phyloP scores from a whole-genome alignment of 257 asterid genomes.

The Eucommia ulmoides region DNA sequence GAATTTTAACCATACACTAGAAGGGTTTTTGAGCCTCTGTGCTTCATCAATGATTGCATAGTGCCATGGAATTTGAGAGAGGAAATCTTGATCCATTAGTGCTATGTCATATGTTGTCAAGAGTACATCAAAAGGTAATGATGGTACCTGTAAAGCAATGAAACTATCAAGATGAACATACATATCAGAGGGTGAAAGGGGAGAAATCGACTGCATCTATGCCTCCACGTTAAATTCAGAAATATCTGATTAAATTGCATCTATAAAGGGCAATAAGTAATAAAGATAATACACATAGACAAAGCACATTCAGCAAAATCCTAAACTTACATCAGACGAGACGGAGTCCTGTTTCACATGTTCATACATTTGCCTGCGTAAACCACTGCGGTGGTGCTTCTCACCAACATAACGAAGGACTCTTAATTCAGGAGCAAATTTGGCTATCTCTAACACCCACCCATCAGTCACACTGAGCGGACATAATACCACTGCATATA shows the following conservation, averaged over 20 bases:
- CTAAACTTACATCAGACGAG: constrained; percentile 30
- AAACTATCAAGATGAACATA: not conserved
- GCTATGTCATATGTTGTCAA: constrained; percentile 86
- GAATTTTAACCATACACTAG: constrained; percentile 47
- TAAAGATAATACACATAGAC: not conserved
- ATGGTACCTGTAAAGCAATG: constrained; percentile 36
- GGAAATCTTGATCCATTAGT: constrained; percentile 79
- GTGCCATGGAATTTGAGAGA: constrained; percentile 82
- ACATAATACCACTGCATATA: constrained; percentile 78
- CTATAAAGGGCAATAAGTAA: not conserved
- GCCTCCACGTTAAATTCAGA: not conserved
- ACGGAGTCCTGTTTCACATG: constrained; percentile 23
- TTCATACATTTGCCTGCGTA: constrained; percentile 52
- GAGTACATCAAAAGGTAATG: constrained; percentile 70
- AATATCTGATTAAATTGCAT: not conserved
- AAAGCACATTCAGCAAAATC: not conserved
- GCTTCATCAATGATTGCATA: constrained; percentile 90
- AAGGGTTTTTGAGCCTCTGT: constrained; percentile 81
- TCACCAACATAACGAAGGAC: constrained; percentile 79
- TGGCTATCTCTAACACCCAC: constrained; percentile 78
- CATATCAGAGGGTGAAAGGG: not conserved
- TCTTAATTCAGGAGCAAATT: constrained; percentile 56
- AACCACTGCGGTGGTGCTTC: constrained; percentile 54
- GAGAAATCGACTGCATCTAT: too few species aligned
- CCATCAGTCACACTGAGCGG: constrained; percentile 87